phyloP scores from a whole-genome alignment of 805 yeast genomes.

The Blastobotrys mokoenaii region DNA sequence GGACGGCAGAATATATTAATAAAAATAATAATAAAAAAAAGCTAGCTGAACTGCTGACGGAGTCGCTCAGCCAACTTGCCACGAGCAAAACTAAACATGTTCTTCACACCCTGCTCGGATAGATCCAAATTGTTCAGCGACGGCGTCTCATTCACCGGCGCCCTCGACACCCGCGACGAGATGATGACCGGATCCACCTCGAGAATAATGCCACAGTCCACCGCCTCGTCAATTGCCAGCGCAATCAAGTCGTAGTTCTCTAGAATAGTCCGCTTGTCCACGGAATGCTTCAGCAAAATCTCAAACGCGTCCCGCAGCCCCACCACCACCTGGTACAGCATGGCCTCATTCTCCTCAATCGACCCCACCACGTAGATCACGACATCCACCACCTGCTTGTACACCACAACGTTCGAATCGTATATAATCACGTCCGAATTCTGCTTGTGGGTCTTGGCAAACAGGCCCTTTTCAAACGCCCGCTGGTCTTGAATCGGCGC shows the following conservation, averaged over 20 bases:
- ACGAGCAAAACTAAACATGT: slow-evolving; percentile 82
- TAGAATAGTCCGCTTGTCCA: slow-evolving; percentile 70
- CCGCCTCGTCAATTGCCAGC: slow-evolving; percentile 81
- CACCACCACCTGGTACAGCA: slow-evolving; percentile 64
- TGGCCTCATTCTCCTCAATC: slow-evolving; percentile 75
- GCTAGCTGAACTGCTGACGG: slow-evolving; percentile 31
- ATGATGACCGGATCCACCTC: slow-evolving; percentile 84
- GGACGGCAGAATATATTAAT: background rate
- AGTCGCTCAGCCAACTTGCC: slow-evolving; percentile 54
- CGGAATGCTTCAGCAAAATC: slow-evolving; percentile 53
- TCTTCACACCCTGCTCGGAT: slow-evolving; percentile 45
- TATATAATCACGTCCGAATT: slow-evolving; percentile 73
- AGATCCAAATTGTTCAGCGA: slow-evolving; percentile 32
- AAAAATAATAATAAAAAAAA: slow-evolving; percentile 4
- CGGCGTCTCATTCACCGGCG: slow-evolving; percentile 62
- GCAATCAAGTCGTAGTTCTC: slow-evolving; percentile 82
- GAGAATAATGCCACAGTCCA: slow-evolving; percentile 88
- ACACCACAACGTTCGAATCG: slow-evolving; percentile 75
- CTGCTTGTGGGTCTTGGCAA: slow-evolving; percentile 69
- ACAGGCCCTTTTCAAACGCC: slow-evolving; percentile 65
- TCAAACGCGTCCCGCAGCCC: slow-evolving; percentile 79
- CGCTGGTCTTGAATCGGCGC: slow-evolving; percentile 38
- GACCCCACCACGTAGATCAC: slow-evolving; percentile 64
- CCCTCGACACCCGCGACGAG: slow-evolving; percentile 83
- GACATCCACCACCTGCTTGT: slow-evolving; percentile 75